These are phyloP conservation scores for Microcyclospora pomicola DNA, from an alignment of 2,329 filamentous ascomycete genomes.

Conservation along the genomic window DNA sequence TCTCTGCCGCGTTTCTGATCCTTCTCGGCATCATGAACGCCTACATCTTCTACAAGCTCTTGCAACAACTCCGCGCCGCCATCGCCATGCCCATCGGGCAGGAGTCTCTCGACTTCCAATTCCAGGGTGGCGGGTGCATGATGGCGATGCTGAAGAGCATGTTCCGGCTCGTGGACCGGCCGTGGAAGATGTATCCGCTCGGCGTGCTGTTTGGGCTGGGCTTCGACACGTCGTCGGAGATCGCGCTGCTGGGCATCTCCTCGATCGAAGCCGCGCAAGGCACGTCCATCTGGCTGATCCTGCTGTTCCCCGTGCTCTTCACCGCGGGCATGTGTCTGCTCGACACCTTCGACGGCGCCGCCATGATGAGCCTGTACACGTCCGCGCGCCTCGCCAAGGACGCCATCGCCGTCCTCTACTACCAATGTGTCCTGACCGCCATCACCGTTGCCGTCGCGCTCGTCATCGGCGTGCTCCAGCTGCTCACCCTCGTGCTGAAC, in stretches of 20 bases:
- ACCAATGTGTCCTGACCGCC: constrained; percentile 73
- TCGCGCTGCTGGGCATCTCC: constrained; percentile 80
- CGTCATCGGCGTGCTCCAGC: constrained; percentile 74
- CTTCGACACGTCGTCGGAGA: constrained; percentile 90
- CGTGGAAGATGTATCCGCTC: constrained; percentile 94
- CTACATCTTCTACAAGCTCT: constrained; percentile 69
- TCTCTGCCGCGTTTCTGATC: constrained; percentile 72
- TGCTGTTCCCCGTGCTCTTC: constrained; percentile 83
- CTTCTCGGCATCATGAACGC: constrained; percentile 70
- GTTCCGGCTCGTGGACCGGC: constrained; percentile 58
- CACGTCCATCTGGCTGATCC: constrained; percentile 83
- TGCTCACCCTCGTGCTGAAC: constrained; percentile 65
- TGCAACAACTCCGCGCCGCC: constrained; percentile 52
- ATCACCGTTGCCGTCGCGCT: constrained; percentile 74
- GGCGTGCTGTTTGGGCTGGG: constrained; percentile 78
- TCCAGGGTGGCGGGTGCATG: constrained; percentile 66
- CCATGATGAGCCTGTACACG: constrained; percentile 92
- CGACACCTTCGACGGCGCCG: constrained; percentile 80
- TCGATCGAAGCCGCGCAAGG: constrained; percentile 75
- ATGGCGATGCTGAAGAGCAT: constrained; percentile 57
- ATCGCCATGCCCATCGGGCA: constrained; percentile 34
- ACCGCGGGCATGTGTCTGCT: constrained; percentile 92
- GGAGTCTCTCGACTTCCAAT: constrained; percentile 40
- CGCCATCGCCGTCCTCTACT: constrained; percentile 81
- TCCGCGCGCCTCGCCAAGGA: constrained; percentile 65